Conservation (phyloP, 306 rosid genomes). For the Aeschynomene evenia region DNA sequence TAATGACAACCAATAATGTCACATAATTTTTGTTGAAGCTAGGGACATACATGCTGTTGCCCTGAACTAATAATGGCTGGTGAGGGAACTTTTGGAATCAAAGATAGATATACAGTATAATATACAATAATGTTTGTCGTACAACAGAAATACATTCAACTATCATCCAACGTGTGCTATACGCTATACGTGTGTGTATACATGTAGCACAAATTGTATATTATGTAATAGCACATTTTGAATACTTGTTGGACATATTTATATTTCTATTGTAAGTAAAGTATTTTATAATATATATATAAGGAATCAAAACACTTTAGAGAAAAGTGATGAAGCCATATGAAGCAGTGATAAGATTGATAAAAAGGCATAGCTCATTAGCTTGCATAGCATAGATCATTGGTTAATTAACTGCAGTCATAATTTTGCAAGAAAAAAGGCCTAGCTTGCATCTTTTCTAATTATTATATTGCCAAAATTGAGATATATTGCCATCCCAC, state of each 20-base stretch:
- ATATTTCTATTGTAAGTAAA: too few relatives aligned
- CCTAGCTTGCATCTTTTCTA: background rate
- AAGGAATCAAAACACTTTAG: background rate
- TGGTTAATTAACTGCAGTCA: background rate
- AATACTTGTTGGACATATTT: too few relatives aligned
- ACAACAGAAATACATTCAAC: too few relatives aligned
- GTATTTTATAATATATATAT: too few relatives aligned
- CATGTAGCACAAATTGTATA: too few relatives aligned
- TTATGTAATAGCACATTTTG: too few relatives aligned
- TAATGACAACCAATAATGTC: background rate
- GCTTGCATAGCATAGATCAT: background rate
- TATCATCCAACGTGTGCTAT: too few relatives aligned
- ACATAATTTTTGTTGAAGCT: background rate
- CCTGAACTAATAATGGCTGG: background rate
- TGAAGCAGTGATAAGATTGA: background rate
- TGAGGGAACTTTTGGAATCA: background rate
- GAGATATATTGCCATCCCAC: too few relatives aligned
- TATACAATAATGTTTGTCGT: too few relatives aligned
- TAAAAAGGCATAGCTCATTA: background rate
- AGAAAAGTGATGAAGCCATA: background rate
- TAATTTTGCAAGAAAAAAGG: slow-evolving; percentile 4
- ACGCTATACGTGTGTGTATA: too few relatives aligned
- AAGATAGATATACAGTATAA: too few relatives aligned
- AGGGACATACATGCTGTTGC: background rate
- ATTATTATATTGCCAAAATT: background rate